These are phyloP conservation scores for Trichoderma sp. DNA, from an alignment of 2,329 filamentous ascomycete species.

Conservation along the genomic window DNA sequence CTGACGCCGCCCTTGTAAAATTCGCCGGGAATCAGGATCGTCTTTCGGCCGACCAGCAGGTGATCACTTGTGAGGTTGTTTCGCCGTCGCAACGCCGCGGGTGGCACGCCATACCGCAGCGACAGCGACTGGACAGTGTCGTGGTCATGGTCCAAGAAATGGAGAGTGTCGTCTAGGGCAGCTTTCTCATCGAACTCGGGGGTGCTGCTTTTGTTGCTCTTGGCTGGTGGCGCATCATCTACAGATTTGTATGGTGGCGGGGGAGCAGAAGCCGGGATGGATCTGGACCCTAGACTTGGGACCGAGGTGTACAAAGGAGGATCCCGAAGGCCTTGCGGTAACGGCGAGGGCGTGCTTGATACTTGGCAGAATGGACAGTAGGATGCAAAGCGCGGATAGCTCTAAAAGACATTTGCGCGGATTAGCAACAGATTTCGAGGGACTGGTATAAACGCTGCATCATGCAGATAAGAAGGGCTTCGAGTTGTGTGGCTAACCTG, in stretches of 20 bases:
- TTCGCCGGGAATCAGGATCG: constrained; percentile 67
- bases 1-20: constrained; percentile 66
- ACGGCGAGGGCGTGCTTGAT: constrained; percentile 53
- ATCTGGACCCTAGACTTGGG: constrained; percentile 28
- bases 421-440: not conserved
- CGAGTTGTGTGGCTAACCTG: constrained; percentile 36
- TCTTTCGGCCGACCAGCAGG: constrained; percentile 65
- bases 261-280: constrained; percentile 28
- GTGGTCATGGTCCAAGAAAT: constrained; percentile 68
- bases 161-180: constrained; percentile 62
- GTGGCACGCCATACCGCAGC: constrained; percentile 67
- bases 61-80: constrained; percentile 73
- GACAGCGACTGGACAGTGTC: constrained; percentile 68
- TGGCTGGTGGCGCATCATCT: constrained; percentile 3
- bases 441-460: not conserved
- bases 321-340: constrained; percentile 62
- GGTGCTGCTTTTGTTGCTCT: constrained; percentile 30
- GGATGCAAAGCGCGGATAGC: constrained; percentile 64
- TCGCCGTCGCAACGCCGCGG: constrained; percentile 56
- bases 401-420: constrained; percentile 36
- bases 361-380: constrained; percentile 77
- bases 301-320: constrained; percentile 62
- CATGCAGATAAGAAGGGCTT: not conserved
- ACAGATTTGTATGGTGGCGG: constrained; percentile 40
- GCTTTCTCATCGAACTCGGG: constrained; percentile 31